Evolutionary conservation across 495 filamentous ascomycete species (phyloP).

Genomic region (Penicillium verhagenii): DNA sequence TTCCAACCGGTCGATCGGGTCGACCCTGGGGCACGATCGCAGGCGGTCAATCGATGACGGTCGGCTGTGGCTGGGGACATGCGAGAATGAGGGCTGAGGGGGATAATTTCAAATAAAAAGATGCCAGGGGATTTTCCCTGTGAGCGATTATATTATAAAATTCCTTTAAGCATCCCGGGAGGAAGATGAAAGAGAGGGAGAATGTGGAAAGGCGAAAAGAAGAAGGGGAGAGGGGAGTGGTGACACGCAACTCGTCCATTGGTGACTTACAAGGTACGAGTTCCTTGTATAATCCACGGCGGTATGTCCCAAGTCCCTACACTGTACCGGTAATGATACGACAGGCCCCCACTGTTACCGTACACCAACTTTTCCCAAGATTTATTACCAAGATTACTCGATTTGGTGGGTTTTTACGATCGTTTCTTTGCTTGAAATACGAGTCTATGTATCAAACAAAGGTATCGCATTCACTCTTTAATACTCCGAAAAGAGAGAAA

Average conservation of each 20-base stretch:
- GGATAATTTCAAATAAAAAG: background rate
- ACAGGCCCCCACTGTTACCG: background rate
- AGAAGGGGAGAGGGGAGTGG: constrained; percentile 5
- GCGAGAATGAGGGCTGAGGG: background rate
- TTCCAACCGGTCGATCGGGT: background rate
- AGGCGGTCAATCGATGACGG: constrained; percentile 16
- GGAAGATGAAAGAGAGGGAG: background rate
- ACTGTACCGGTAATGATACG: background rate
- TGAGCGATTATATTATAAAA: no score
- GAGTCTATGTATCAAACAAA: background rate
- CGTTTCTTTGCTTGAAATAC: background rate
- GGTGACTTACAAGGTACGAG: constrained; percentile 11
- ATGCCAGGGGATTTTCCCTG: background rate
- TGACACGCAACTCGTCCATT: constrained; percentile 8
- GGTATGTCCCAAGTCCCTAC: background rate
- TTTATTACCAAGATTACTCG: background rate
- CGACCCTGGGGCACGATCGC: constrained; percentile 13
- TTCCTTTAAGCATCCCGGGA: no score
- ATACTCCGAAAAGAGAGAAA: background rate
- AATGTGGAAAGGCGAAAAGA: background rate
- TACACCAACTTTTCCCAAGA: background rate
- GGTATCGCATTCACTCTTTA: background rate
- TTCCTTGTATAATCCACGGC: constrained; percentile 1
- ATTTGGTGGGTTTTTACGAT: background rate
- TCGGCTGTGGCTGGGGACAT: constrained; percentile 3